Conservation (phyloP, 495 filamentous ascomycete genomes). For the Glonium stellatum region DNA sequence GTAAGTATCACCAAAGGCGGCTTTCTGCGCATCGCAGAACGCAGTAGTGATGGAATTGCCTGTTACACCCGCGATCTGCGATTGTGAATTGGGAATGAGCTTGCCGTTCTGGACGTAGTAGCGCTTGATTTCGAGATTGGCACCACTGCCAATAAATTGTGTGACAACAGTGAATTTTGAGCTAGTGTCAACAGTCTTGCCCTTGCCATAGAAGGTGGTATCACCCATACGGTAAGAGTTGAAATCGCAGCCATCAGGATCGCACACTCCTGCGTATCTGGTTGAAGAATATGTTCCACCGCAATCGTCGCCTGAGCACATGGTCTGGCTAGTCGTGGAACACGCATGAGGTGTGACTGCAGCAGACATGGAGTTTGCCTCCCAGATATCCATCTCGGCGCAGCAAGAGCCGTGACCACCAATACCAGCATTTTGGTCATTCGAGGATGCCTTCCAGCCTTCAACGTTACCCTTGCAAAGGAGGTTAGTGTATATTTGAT, state of each 20-base stretch:
- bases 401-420: constrained; percentile 42
- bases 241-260: constrained; percentile 58
- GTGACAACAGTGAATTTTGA: constrained; percentile 59
- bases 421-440: constrained; percentile 52
- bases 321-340: constrained; percentile 19
- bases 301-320: constrained; percentile 30
- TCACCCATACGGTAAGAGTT: constrained; percentile 57
- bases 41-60: constrained; percentile 53
- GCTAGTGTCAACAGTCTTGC: constrained; percentile 51
- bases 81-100: constrained; percentile 54
- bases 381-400: constrained; percentile 30
- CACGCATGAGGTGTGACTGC: constrained; percentile 35
- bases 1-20: constrained; percentile 53
- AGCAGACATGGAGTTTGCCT: constrained; percentile 27
- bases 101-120: constrained; percentile 56
- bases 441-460: constrained; percentile 50
- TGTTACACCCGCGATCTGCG: constrained; percentile 41
- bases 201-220: constrained; percentile 48
- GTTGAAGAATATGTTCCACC: constrained; percentile 43
- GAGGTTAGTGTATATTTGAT: too few relatives aligned
- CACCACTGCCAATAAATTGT: constrained; percentile 53
- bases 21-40: constrained; percentile 57
- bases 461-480: too few relatives aligned
- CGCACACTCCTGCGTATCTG: constrained; percentile 49
- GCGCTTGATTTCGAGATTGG: constrained; percentile 53